These are phyloP conservation scores for Aspergillus transmontanensis DNA, from an alignment of 2,329 filamentous ascomycete species.

Conservation along the genomic window DNA sequence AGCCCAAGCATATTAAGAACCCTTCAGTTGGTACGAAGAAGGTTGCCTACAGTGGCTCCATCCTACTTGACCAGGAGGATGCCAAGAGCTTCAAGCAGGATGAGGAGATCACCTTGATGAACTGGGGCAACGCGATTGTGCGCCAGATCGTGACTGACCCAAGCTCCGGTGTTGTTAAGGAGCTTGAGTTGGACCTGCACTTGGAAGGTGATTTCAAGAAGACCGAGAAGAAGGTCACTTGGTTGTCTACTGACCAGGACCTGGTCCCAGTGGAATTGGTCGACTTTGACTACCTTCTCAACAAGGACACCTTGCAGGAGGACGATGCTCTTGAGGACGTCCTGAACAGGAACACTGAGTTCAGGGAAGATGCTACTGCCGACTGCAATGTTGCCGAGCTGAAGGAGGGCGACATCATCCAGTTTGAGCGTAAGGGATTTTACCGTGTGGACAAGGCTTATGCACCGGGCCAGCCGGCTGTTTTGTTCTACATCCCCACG, in stretches of 20 bases:
- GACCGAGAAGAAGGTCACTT: constrained; percentile 95
- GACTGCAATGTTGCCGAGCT: constrained; percentile 78
- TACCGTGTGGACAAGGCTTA: constrained; percentile 76
- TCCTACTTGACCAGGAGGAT: constrained; percentile 86
- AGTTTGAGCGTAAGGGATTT: constrained; percentile 91
- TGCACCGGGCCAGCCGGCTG: constrained; percentile 59
- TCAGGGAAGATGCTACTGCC: constrained; percentile 72
- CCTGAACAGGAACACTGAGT: constrained; percentile 74
- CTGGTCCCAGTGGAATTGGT: constrained; percentile 82
- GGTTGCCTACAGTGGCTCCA: constrained; percentile 72
- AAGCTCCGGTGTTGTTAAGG: constrained; percentile 60
- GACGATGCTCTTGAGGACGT: constrained; percentile 84
- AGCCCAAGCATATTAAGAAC: constrained; percentile 89
- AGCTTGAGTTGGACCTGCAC: constrained; percentile 81
- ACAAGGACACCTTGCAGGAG: constrained; percentile 90
- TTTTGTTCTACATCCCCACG: constrained; percentile 72
- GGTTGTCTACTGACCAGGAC: constrained; percentile 78
- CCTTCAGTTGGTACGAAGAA: constrained; percentile 80
- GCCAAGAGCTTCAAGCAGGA: constrained; percentile 76
- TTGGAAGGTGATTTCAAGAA: constrained; percentile 91
- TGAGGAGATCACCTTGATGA: constrained; percentile 95
- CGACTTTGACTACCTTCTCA: constrained; percentile 94
- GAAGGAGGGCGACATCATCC: constrained; percentile 87
- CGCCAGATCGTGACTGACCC: constrained; percentile 52
- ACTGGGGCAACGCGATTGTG: constrained; percentile 73